Percentiles rank a stretch among this genome's conserved stretches.
Evolutionary conservation across 2,329 filamentous ascomycete genomes (phyloP).

Genomic region (Cadophora luteo-olivacea): DNA sequence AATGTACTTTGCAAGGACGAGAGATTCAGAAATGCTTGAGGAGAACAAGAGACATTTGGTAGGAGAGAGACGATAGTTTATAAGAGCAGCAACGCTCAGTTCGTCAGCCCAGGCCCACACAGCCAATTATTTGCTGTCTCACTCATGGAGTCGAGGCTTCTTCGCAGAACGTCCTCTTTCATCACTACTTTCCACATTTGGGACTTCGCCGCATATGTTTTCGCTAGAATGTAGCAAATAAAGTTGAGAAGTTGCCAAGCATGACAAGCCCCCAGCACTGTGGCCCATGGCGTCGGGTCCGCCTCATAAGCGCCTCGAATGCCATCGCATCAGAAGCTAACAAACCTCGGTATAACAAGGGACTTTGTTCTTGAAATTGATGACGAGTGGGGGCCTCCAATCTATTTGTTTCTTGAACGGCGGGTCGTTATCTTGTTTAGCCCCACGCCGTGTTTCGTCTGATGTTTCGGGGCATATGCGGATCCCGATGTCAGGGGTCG

Average conservation of each 20-base stretch:
- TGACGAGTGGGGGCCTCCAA: conserved; percentile 11
- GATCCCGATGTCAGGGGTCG: neutral
- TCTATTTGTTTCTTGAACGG: conserved; percentile 19
- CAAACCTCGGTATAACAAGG: neutral
- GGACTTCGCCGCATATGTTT: neutral
- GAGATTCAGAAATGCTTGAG: conserved; percentile 18
- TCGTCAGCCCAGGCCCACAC: neutral
- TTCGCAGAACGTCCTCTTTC: neutral
- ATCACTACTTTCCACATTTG: conserved; percentile 1
- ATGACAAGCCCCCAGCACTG: neutral
- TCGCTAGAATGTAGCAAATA: conserved; percentile 13
- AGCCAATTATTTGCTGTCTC: conserved; percentile 12
- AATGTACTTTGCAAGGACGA: conserved; percentile 32
- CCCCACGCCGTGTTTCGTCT: conserved; percentile 19
- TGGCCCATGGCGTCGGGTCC: conserved; percentile 6
- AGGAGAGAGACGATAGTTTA: conserved; percentile 5
- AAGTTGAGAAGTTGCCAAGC: neutral
- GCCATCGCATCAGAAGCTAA: neutral
- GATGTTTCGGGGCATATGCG: conserved; percentile 21
- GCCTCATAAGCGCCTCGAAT: conserved; percentile 1
- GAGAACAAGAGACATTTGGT: neutral
- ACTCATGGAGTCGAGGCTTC: conserved; percentile 9
- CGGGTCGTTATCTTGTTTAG: conserved; percentile 15
- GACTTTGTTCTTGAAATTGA: neutral
- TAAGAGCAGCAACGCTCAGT: neutral